Base-by-base conservation (phyloP, 1,139 yeast species). In the Blastobotrys persicus region DNA sequence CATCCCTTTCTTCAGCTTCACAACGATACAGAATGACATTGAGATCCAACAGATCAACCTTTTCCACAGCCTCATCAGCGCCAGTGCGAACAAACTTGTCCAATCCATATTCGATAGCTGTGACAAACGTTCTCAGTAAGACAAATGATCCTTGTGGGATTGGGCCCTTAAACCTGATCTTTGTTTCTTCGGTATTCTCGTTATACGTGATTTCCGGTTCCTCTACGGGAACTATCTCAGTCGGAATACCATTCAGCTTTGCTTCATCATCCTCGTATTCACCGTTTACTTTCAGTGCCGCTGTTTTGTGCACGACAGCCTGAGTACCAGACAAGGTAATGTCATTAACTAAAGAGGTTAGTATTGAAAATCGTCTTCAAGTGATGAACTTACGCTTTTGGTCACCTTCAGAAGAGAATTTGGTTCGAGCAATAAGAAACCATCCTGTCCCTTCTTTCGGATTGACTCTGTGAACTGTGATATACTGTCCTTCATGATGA, bases 71-170 rank as follows among this genome's bases (percentile, higher is more conserved):
- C 52, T 80, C 84, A 37, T 82, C 65, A 0, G 95, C 96, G 13
- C 95, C 96, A 28, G 76, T 69, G 58, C 83, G 79, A 17, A 87
- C 79, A 60, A 70, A 84, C 19, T 74, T 71, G 63, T 88, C 95
- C 44, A 88, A 69, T 2, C 76, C 73, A 6, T 75, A 74, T 49
- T 85, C 85, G 49, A 87, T 84, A 18, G 73, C 74, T 20, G 70
- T 63, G 53, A 78, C 63, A 51, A 74, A 76, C 0, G 98, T 89
- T 38, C 83, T 77, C 60, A 88, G 78, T 1, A 92, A 84, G 0
- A 95, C 89, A 58, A 92, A 88, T 0, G 96, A 85, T 1, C 98
- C 98, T 46, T 87, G 94, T 2, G 92, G 88, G 67, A 92, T 91
- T 40, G 73, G 56, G 0, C 68, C 74, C 1, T 85, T 83, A 4